A percentile compares a stretch with the other conserved stretches of the same genome.
Evolutionary conservation across 2,329 filamentous ascomycete genomes (phyloP).

Genomic region (Arthroderma sp.): DNA sequence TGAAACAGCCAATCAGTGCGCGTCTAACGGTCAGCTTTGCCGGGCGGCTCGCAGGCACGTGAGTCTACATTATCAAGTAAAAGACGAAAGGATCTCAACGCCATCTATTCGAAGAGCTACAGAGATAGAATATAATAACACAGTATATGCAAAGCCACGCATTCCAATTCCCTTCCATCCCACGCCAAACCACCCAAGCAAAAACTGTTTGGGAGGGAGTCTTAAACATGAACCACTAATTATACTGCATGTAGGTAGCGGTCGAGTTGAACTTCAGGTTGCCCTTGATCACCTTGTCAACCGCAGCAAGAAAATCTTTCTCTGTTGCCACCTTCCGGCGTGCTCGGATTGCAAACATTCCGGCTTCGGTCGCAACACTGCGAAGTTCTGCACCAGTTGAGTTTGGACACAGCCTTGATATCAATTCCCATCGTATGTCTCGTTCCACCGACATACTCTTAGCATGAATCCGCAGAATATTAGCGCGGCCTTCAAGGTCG

Average conservation of each 20-base stretch:
- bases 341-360: slow-evolving; percentile 94
- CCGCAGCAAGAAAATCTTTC: slow-evolving; percentile 95
- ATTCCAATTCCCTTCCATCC: no score
- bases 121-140: no score
- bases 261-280: slow-evolving; percentile 99
- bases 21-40: slow-evolving; percentile 25
- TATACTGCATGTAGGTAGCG: slow-evolving; percentile 97
- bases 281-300: slow-evolving; percentile 99
- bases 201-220: no score
- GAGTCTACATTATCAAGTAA: no score
- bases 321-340: slow-evolving; percentile 95
- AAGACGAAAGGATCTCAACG: no score
- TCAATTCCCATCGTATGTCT: slow-evolving; percentile 97
- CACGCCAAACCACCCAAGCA: no score
- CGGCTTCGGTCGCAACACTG: slow-evolving; percentile 93
- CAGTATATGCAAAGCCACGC: no score
- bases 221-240: slow-evolving; percentile 42
- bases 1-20: slow-evolving; percentile 23
- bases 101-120: no score
- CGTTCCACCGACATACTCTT: slow-evolving; percentile 99
- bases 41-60: slow-evolving; percentile 7
- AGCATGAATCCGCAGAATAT: slow-evolving; percentile 94
- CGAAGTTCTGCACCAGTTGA: slow-evolving; percentile 90
- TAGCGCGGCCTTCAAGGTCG: slow-evolving; percentile 91
- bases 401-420: slow-evolving; percentile 92